Evolutionary conservation across 371 early-diverging fungal genomes (phyloP), one percentile per base, ranked within the genome.

Genomic region (Capillidium heterosporum): DNA sequence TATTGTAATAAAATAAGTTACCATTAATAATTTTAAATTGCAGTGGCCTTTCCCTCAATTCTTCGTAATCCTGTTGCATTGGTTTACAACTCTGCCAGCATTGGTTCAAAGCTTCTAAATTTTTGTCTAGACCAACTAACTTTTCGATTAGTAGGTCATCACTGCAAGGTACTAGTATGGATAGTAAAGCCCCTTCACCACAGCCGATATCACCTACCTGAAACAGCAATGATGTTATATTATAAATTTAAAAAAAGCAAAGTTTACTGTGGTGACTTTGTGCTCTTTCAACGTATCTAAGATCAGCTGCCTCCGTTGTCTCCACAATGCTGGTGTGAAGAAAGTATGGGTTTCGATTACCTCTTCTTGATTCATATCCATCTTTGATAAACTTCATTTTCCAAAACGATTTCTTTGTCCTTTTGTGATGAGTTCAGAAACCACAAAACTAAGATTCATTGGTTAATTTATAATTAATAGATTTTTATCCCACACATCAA

Each of bases 121-220:
- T 62, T 32, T 81, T 58, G 59, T 87, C 85, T 23, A 87, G 57
- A 2, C 85, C 84, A 29, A 65, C 71, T 11, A 87, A 61, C 24
- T 60, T 67, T 0, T 63, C 66, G 2, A 77, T 71, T 5, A 72
- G 73, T 47, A 61, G 61, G 24, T 74, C 72, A 27, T 65, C 63
- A 11, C 61, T 57, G 19, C 68, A 65, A 21, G 71, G 63, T 23
- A 73, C 68, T 29, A 87, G 64, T 52, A 76, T 76, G 0, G 77
- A 67, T 0, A 79, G 51, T 31, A 87, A 63, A 27, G 73, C 64
- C 1, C 73, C 85, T 57, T 83, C 84, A 40, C 87, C 87, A 62
- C 87, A 87, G 0, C 87, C 87, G 57, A 79, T 76, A 57, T 86
- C 87, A 17, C 84, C 61, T 8, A 83, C 77, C 76, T 48, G 23